Evolutionary conservation across 1,139 yeast genomes (phyloP).

Genomic region (Candida sanyaensis): DNA sequence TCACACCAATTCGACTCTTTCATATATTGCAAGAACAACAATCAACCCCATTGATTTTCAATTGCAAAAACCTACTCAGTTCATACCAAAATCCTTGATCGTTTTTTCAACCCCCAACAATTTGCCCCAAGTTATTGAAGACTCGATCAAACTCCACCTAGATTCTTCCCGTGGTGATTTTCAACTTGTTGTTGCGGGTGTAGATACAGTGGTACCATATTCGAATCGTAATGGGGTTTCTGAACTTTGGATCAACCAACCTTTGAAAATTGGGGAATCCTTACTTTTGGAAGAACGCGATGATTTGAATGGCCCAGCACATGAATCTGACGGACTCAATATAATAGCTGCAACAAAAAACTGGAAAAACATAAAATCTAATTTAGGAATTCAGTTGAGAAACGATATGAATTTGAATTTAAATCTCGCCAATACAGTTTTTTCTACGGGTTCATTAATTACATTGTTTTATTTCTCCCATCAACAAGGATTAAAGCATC

Average conservation of each 20-base stretch:
- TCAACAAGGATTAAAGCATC: slow-evolving; percentile 10
- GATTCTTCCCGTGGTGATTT: slow-evolving; percentile 21
- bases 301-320: slow-evolving; percentile 22
- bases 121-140: slow-evolving; percentile 33
- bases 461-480: slow-evolving; percentile 37
- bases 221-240: slow-evolving; percentile 45
- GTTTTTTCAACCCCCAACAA: slow-evolving; percentile 48
- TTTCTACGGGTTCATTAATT: slow-evolving; percentile 35
- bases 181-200: slow-evolving; percentile 52
- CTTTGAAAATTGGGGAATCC: slow-evolving; percentile 24
- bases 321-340: slow-evolving; percentile 36
- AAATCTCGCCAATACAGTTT: slow-evolving; percentile 42
- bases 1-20: slow-evolving; percentile 2
- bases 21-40: slow-evolving; percentile 18
- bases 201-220: slow-evolving; percentile 44
- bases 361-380: slow-evolving; percentile 38
- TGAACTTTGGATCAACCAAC: slow-evolving; percentile 48
- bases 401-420: slow-evolving; percentile 21
- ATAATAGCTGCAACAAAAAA: slow-evolving; percentile 36
- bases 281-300: slow-evolving; percentile 25
- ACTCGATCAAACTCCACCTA: slow-evolving; percentile 31
- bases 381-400: slow-evolving; percentile 23
- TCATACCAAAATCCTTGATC: slow-evolving; percentile 26
- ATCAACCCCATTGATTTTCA: slow-evolving; percentile 21
- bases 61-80: slow-evolving; percentile 16